A percentile compares a stretch with the other conserved stretches of the same genome.
These are phyloP conservation scores for Solanum acaule DNA, from an alignment of 257 asterid genomes.

Conservation along the genomic window DNA sequence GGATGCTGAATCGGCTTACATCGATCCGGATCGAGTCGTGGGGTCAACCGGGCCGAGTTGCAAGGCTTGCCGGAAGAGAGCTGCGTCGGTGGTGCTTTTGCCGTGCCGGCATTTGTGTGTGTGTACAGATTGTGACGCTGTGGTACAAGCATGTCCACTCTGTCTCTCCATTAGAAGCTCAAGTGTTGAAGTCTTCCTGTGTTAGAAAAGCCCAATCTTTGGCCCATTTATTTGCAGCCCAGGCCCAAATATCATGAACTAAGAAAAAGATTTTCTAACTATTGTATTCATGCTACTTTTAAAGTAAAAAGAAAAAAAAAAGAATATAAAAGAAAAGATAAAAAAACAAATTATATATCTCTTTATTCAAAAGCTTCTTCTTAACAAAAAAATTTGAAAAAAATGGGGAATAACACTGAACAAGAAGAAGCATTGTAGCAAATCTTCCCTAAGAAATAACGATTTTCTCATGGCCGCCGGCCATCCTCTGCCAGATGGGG, in stretches of 20 bases:
- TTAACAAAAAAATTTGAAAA: not conserved
- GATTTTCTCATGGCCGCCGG: too few species aligned
- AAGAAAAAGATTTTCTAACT: not conserved
- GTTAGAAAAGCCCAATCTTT: constrained; percentile 5
- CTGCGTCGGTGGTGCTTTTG: constrained; percentile 31
- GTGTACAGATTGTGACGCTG: constrained; percentile 26
- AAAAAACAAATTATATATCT: not conserved
- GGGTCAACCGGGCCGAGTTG: constrained; percentile 24
- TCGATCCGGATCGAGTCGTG: constrained; percentile 40
- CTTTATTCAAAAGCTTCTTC: not conserved
- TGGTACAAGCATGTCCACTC: constrained; percentile 31
- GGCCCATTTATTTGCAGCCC: not conserved
- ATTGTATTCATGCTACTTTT: not conserved
- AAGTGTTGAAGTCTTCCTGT: constrained; percentile 28
- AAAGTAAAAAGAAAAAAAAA: not conserved
- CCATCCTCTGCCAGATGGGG: too few species aligned
- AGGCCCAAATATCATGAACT: not conserved
- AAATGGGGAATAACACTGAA: not conserved
- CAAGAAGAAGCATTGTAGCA: too few species aligned
- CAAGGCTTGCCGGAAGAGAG: constrained; percentile 24
- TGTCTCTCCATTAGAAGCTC: constrained; percentile 28
- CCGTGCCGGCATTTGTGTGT: constrained; percentile 44
- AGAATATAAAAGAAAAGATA: not conserved
- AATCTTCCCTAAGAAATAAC: too few species aligned
- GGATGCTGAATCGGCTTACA: constrained; percentile 40